These are phyloP conservation scores for Solanum clarkiae DNA, from an alignment of 257 asterid species.

Conservation along the genomic window DNA sequence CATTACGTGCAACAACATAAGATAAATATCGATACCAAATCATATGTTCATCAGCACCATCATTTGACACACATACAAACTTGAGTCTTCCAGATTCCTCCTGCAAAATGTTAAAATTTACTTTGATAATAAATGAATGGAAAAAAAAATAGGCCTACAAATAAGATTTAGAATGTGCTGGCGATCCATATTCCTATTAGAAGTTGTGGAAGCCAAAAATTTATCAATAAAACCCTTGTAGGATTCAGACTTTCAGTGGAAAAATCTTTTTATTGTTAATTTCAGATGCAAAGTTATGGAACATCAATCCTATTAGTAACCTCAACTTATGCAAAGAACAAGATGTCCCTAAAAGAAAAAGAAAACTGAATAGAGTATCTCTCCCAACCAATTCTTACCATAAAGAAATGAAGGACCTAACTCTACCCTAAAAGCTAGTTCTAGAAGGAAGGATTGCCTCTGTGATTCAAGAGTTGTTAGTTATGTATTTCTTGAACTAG, in stretches of 20 bases:
- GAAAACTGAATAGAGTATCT: neutral
- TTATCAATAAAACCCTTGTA: neutral
- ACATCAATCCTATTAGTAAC: neutral
- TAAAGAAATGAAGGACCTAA: neutral
- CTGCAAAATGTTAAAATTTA: constrained; percentile 28
- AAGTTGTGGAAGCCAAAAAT: neutral
- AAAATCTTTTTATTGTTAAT: too few species aligned
- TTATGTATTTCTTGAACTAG: too few species aligned
- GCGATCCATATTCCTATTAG: neutral
- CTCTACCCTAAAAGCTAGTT: neutral
- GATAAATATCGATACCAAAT: constrained; percentile 46
- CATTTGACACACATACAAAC: constrained; percentile 85
- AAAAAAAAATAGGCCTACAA: neutral
- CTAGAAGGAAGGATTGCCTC: neutral
- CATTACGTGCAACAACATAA: neutral
- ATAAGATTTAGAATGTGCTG: neutral
- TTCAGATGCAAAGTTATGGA: neutral
- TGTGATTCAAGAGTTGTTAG: too few species aligned
- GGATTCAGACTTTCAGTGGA: neutral
- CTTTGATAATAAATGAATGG: neutral
- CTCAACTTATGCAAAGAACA: neutral
- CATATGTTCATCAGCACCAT: constrained; percentile 81
- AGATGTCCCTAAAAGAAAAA: neutral
- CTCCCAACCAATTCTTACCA: neutral
- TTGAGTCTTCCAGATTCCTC: constrained; percentile 85